A percentile compares a stretch with the other conserved stretches of the same genome.
Evolutionary conservation across 345 rosid genomes (phyloP).

Genomic region (Adansonia digitata): DNA sequence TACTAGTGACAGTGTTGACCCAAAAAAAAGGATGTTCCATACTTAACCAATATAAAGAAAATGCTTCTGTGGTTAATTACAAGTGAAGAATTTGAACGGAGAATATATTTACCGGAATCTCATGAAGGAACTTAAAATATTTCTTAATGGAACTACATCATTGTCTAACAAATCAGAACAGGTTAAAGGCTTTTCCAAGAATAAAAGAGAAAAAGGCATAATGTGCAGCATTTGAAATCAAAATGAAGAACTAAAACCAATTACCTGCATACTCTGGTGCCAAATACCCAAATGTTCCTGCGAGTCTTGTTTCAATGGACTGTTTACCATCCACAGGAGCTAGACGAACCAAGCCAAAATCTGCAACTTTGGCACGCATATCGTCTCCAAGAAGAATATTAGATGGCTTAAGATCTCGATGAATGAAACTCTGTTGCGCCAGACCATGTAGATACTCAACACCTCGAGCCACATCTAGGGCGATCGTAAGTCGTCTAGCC

Average conservation of each 20-base stretch:
- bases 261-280: slow-evolving; percentile 67
- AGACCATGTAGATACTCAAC: slow-evolving; percentile 58
- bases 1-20: background rate
- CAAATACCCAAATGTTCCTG: slow-evolving; percentile 64
- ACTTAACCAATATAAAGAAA: background rate
- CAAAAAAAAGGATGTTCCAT: background rate
- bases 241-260: background rate
- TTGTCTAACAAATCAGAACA: background rate
- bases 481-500: slow-evolving; percentile 50
- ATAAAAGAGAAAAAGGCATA: background rate
- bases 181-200: background rate
- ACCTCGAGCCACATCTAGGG: slow-evolving; percentile 61
- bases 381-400: slow-evolving; percentile 62
- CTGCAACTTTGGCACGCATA: slow-evolving; percentile 63
- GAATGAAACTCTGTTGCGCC: slow-evolving; percentile 61
- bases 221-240: background rate
- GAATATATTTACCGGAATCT: too few species aligned
- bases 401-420: slow-evolving; percentile 62
- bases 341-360: slow-evolving; percentile 58
- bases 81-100: background rate
- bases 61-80: background rate
- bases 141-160: background rate
- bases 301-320: slow-evolving; percentile 48
- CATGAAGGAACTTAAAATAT: too few species aligned
- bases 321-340: slow-evolving; percentile 51